Base-by-base conservation (phyloP, 768 basidiomycete genomes). In the Filobasidium wieringae region DNA sequence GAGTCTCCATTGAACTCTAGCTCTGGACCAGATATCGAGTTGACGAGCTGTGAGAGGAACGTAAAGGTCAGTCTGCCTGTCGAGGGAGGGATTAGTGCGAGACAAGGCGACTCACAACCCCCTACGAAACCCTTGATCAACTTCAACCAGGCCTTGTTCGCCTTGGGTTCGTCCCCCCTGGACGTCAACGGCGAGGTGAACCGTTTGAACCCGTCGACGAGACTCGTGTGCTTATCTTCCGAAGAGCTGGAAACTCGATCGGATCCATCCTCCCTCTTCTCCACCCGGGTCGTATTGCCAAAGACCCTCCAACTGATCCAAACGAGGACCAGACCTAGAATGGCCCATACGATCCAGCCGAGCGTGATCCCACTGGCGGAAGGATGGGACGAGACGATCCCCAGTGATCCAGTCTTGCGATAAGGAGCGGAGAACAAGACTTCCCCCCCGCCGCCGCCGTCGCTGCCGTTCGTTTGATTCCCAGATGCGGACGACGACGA, bases 271-370 rank as follows among this genome's bases (percentile, higher is more conserved):
- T n/a, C n/a, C n/a, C n/a, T n/a, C n/a, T n/a, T n/a, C n/a, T n/a
- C n/a, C n/a, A n/a, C n/a, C n/a, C n/a, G n/a, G n/a, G n/a, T n/a
- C n/a, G n/a, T n/a, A n/a, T n/a, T n/a, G n/a, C 45, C 17, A 29
- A 68, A 19, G 37, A 72, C 54, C 0, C 67, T 64, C n/a, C 67
- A 62, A 7, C 68, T 58, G 2, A 67, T 53, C 7, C 60, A 49
- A 22, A 59, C 59, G 26, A 72, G 52, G 7, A 69, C 58, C 1
- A 61, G 51, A 24, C 65, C 67, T 15, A 72, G 60, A 14, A 70
- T 32, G 29, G 69, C 17, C 19, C 64, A 51, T 68, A 68, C 69
- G 4, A 61, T 60, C 69, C 68, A 68, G 33, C 68, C 67, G n/a
- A 72, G 36, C n/a, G 36, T n/a, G 36, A 39, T 12, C 12, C 36